Evolutionary conservation across 331 rosid genomes (phyloP), one percentile per base, ranked within the genome.

Genomic region (Erythrophleum ivorense): DNA sequence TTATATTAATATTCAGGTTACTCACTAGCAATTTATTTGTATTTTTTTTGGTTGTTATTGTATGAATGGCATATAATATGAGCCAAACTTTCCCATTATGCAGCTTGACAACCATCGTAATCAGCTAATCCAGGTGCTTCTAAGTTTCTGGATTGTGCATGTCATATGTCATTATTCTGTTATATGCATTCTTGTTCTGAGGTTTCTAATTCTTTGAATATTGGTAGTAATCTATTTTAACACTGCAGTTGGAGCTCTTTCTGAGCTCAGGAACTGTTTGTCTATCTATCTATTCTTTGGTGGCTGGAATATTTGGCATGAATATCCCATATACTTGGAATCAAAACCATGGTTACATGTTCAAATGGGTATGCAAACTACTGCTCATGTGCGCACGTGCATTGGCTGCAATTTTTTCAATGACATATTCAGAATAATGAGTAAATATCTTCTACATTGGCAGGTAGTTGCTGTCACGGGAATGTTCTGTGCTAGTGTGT

Each of bases 31-130:
- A 16, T 66, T 71, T 40, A 18, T 14, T 7, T 3, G 5, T 59
- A 65, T 24, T 64, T 7, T 21, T 18, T 24, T 2, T 53, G 0
- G 5, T 3, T 38, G 9, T n/a, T 14, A 57, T 49, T 58, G 59
- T 29, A 65, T 48, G 13, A 84, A 73, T 71, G 60, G 53, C 29
- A 40, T 55, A n/a, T 57, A n/a, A 69, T 74, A 18, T 46, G 66
- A 84, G 78, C 52, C 65, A 65, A 75, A 55, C 54, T 19, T 36
- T 69, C 76, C 24, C 67, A 68, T 80, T 82, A 79, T 78, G 82
- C 90, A 92, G 97, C 93, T 92, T 18, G 97, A 92, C 87, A 94
- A 84, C 73, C 97, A 90, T 86, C 90, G 98, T 80, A 92, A 94
- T 87, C 97, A 92, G 85, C 86, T 94, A 58, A 91, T 94, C 80